Conservation (phyloP, 371 early-diverging fungal species). For the Lichtheimia ornata region DNA sequence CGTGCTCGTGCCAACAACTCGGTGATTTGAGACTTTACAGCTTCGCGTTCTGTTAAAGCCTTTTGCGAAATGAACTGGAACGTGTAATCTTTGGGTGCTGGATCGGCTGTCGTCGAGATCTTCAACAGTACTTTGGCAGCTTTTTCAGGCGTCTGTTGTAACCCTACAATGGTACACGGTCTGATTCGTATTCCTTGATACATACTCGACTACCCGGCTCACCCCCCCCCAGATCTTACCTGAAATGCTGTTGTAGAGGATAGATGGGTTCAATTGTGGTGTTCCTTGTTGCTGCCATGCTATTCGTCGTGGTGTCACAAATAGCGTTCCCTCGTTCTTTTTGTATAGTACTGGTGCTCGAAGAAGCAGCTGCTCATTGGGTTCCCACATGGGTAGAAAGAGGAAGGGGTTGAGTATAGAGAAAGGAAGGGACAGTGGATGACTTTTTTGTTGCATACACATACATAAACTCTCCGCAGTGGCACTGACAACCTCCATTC, state of each 20-base stretch:
- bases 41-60: conserved; percentile 56
- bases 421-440: too few species aligned
- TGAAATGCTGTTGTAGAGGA: conserved; percentile 40
- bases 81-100: conserved; percentile 42
- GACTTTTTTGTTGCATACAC: too few species aligned
- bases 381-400: conserved; percentile 52
- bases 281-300: conserved; percentile 60
- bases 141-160: conserved; percentile 46
- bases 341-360: conserved; percentile 53
- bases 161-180: conserved; percentile 8
- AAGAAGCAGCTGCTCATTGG: conserved; percentile 54
- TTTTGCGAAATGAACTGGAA: conserved; percentile 57
- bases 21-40: conserved; percentile 56
- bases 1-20: conserved; percentile 47
- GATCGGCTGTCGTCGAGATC: conserved; percentile 28
- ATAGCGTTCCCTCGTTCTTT: conserved; percentile 55
- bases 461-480: too few species aligned
- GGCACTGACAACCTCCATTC: too few species aligned
- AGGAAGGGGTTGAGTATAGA: too few species aligned
- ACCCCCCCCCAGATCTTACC: conserved; percentile 16
- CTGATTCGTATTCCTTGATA: too few species aligned
- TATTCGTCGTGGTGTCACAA: conserved; percentile 56
- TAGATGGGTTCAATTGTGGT: conserved; percentile 45
- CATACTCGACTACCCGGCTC: too few species aligned
- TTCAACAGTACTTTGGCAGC: conserved; percentile 42